phyloP scores from a whole-genome alignment of 768 basidiomycete species.

The Lentinula lateritia region DNA sequence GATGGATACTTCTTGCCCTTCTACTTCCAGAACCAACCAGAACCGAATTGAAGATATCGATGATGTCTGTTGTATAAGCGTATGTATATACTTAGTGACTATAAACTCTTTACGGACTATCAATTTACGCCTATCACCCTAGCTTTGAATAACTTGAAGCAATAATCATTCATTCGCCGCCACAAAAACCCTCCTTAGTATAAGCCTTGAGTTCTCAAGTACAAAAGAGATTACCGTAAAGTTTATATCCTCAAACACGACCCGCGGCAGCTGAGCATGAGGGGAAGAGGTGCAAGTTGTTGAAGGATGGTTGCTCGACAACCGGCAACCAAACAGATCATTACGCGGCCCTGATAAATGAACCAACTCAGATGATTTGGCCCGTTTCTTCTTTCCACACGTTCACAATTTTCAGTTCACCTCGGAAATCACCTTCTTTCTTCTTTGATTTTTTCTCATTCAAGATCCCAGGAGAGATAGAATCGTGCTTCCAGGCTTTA shows the following conservation, averaged over 20 bases:
- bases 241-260: background rate
- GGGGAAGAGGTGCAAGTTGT: too few species aligned
- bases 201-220: too few species aligned
- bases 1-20: background rate
- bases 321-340: constrained; percentile 2
- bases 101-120: background rate
- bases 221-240: too few species aligned
- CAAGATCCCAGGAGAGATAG: constrained; percentile 4
- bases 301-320: background rate
- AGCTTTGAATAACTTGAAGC: too few species aligned
- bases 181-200: too few species aligned
- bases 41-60: background rate
- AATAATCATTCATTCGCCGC: too few species aligned
- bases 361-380: background rate
- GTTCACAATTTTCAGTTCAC: background rate
- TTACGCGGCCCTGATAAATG: constrained; percentile 1
- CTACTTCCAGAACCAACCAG: background rate
- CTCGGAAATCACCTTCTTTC: constrained; percentile 5
- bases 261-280: background rate
- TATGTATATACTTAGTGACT: background rate
- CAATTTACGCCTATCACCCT: background rate
- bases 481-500: constrained; percentile 1
- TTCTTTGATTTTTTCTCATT: constrained; percentile 2
- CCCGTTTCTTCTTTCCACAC: background rate
- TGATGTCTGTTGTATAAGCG: background rate